Evolutionary conservation across 345 rosid genomes (phyloP), one percentile per base, ranked within the genome.

Genomic region (Populus simonii): DNA sequence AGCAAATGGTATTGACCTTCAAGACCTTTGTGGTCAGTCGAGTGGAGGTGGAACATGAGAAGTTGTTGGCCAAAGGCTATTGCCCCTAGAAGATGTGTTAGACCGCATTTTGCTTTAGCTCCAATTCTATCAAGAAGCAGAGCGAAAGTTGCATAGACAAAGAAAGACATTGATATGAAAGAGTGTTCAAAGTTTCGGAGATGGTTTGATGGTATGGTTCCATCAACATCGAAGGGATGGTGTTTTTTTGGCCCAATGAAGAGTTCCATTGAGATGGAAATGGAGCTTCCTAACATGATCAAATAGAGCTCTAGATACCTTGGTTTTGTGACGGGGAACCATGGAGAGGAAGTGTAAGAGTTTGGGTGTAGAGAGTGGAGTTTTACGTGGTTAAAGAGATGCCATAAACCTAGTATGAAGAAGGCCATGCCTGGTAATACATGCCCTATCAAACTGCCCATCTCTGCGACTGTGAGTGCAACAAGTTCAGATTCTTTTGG

Each of bases 141-240:
- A 39, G 97, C 89, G 1, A 89, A 81, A 8, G 80, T 77, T 0
- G 94, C 95, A 29, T 89, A 92, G 18, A 81, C 76, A 72, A 93
- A 80, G 87, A 90, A 90, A 74, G 95, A 76, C 76, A 87, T 6
- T 45, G 94, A 89, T 57, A 93, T 91, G 29, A 84, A 72, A 18
- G 98, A 84, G 82, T 93, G 98, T 77, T 93, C 97, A 41, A 92
- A 88, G 88, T 93, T 93, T 78, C 86, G 95, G 66, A 92, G 94
- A 81, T 93, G 98, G 84, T 85, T 86, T 27, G 93, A 85, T 22
- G 97, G 97, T 43, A 93, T 91, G 65, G 97, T 89, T 51, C 94
- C 93, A 59, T 92, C 98, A 0, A 80, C 23, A 78, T 93, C 95
- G n/a, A 93, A 83, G 25, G 98, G 98, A 18, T 91, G 95, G 84